A percentile compares a stretch with the other conserved stretches of the same genome.
Conservation (phyloP, 2,329 filamentous ascomycete genomes). For the Zymoseptoria passerinii region DNA sequence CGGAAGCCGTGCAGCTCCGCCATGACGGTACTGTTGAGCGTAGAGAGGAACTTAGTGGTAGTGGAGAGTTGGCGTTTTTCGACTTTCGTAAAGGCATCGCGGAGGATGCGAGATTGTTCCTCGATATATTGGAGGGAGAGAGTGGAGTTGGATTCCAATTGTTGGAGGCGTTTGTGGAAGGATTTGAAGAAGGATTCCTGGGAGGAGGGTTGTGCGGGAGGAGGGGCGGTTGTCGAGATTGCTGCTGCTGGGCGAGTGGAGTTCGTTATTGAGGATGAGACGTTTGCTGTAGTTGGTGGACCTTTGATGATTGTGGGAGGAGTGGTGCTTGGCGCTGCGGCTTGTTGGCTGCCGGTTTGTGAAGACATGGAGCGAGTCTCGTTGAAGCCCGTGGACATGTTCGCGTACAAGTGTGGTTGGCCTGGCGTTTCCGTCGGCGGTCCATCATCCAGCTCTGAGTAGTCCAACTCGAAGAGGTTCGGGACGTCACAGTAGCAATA, state of each 20-base stretch:
- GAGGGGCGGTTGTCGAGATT: conserved; percentile 17
- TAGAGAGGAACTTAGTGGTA: conserved; percentile 70
- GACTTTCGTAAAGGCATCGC: conserved; percentile 76
- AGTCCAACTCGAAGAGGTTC: neutral
- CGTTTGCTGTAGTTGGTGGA: conserved; percentile 2
- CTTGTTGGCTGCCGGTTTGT: neutral
- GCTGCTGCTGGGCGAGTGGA: conserved; percentile 4
- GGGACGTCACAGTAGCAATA: neutral
- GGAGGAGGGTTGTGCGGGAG: conserved; percentile 60
- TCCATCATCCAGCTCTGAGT: neutral
- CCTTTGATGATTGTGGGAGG: neutral
- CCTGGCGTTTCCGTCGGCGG: neutral
- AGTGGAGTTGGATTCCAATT: conserved; percentile 86
- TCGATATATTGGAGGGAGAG: conserved; percentile 93
- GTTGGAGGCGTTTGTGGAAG: conserved; percentile 82
- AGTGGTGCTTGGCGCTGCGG: neutral
- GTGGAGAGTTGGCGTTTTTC: conserved; percentile 83
- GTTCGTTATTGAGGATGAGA: conserved; percentile 4
- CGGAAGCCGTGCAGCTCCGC: conserved; percentile 69
- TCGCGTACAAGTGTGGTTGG: neutral
- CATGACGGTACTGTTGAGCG: conserved; percentile 80
- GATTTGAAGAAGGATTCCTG: conserved; percentile 98
- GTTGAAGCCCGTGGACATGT: neutral
- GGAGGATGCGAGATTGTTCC: conserved; percentile 82
- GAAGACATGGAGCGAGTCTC: neutral